Percentiles rank a stretch among this genome's conserved stretches.
Evolutionary conservation across 768 basidiomycete species (phyloP).

Genomic region (Xerocomus spinulosus): DNA sequence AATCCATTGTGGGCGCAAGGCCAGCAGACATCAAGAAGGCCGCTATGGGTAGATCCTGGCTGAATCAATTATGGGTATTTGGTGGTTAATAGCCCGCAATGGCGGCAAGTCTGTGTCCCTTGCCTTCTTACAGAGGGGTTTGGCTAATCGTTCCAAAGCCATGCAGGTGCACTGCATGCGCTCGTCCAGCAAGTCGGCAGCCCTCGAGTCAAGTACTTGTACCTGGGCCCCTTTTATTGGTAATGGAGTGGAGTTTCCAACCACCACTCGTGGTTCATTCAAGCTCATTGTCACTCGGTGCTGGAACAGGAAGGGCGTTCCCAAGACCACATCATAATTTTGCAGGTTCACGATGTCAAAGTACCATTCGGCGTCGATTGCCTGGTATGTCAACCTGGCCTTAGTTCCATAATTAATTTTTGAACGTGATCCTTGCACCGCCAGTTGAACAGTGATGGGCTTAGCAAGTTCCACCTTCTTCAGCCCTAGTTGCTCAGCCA

Average conservation of each 20-base stretch:
- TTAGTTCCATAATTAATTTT: constrained; percentile 18
- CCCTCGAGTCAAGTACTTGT: neutral
- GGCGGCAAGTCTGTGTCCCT: neutral
- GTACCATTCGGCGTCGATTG: constrained; percentile 16
- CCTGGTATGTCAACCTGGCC: constrained; percentile 13
- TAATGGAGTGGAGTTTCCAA: constrained; percentile 4
- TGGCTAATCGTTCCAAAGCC: constrained; percentile 5
- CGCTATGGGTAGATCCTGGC: neutral
- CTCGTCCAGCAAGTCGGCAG: neutral
- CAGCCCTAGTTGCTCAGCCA: constrained; percentile 28
- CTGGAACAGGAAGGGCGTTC: constrained; percentile 37
- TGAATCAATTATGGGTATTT: neutral
- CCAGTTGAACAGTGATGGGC: constrained; percentile 27
- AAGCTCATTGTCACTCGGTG: constrained; percentile 28
- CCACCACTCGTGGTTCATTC: constrained; percentile 14
- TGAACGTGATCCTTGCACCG: constrained; percentile 28
- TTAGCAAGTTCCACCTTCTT: constrained; percentile 11
- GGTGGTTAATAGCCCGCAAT: constrained; percentile 4
- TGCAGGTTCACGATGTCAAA: constrained; percentile 38
- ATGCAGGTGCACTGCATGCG: neutral
- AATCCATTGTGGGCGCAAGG: neutral
- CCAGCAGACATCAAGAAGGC: neutral
- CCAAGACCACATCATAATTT: constrained; percentile 35
- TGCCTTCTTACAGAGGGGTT: neutral
- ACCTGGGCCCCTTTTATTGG: constrained; percentile 16